Evolutionary conservation across 805 yeast species (phyloP).

Genomic region (Nakazawaea ishiwadae): DNA sequence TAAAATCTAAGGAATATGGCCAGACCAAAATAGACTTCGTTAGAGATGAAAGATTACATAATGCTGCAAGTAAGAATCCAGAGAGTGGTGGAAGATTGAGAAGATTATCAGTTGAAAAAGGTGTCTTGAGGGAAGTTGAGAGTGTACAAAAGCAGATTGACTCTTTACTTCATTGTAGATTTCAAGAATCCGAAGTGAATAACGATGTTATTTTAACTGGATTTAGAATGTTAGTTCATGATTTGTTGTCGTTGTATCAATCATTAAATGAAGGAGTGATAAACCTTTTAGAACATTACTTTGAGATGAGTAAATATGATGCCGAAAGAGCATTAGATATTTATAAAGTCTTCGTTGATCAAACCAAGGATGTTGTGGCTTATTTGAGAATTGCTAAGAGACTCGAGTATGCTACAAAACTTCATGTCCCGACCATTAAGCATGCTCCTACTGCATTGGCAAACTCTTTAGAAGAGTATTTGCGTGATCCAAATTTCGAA

Average conservation of each 20-base stretch:
- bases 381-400: constrained; percentile 88
- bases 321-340: constrained; percentile 84
- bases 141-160: constrained; percentile 80
- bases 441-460: constrained; percentile 97
- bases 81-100: constrained; percentile 58
- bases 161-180: constrained; percentile 67
- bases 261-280: constrained; percentile 94
- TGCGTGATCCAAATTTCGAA: constrained; percentile 83
- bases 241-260: constrained; percentile 80
- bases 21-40: constrained; percentile 70
- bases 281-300: constrained; percentile 87
- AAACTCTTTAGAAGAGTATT: constrained; percentile 79
- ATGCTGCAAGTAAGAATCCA: constrained; percentile 34
- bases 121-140: constrained; percentile 79
- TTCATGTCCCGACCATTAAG: constrained; percentile 91
- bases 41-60: constrained; percentile 53
- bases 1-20: constrained; percentile 67
- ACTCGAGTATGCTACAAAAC: constrained; percentile 77
- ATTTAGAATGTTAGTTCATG: constrained; percentile 86
- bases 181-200: constrained; percentile 72
- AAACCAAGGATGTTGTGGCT: constrained; percentile 83
- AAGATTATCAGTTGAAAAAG: constrained; percentile 64
- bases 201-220: constrained; percentile 83
- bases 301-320: constrained; percentile 82
- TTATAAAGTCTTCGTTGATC: constrained; percentile 78